A percentile compares a stretch with the other conserved stretches of the same genome.
These are phyloP conservation scores for Psilocybe mexicana DNA, from an alignment of 1,284 basidiomycete genomes.

Conservation along the genomic window DNA sequence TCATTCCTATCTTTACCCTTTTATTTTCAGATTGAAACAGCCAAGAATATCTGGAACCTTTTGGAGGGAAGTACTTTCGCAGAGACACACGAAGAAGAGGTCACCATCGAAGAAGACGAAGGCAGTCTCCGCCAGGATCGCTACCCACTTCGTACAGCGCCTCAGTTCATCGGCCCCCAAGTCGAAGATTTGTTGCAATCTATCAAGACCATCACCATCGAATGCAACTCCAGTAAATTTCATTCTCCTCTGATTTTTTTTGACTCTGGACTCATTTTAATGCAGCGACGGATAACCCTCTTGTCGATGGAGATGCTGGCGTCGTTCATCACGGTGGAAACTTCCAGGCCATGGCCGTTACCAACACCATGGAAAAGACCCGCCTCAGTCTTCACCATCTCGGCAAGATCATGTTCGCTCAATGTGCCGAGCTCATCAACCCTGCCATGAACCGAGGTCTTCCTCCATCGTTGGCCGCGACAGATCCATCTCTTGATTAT, in stretches of 20 bases:
- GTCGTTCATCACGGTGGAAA: slow-evolving; percentile 79
- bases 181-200: slow-evolving; percentile 75
- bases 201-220: slow-evolving; percentile 64
- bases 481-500: slow-evolving; percentile 80
- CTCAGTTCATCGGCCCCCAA: slow-evolving; percentile 85
- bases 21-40: slow-evolving; percentile 59
- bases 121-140: slow-evolving; percentile 71
- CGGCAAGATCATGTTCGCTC: slow-evolving; percentile 80
- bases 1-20: slow-evolving; percentile 6
- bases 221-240: slow-evolving; percentile 80
- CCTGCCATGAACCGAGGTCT: slow-evolving; percentile 79
- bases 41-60: slow-evolving; percentile 66
- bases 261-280: slow-evolving; percentile 3
- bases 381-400: slow-evolving; percentile 77
- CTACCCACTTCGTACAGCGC: slow-evolving; percentile 76
- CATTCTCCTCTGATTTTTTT: background rate
- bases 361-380: slow-evolving; percentile 87
- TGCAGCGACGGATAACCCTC: slow-evolving; percentile 72
- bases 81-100: slow-evolving; percentile 59
- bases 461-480: slow-evolving; percentile 74
- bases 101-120: slow-evolving; percentile 54
- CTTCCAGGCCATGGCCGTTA: slow-evolving; percentile 84
- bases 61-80: slow-evolving; percentile 76
- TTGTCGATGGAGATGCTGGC: slow-evolving; percentile 63
- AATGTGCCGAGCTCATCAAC: slow-evolving; percentile 80